These are phyloP conservation scores for Saturnispora kantuleensis DNA, from an alignment of 805 yeast species.

Conservation along the genomic window DNA sequence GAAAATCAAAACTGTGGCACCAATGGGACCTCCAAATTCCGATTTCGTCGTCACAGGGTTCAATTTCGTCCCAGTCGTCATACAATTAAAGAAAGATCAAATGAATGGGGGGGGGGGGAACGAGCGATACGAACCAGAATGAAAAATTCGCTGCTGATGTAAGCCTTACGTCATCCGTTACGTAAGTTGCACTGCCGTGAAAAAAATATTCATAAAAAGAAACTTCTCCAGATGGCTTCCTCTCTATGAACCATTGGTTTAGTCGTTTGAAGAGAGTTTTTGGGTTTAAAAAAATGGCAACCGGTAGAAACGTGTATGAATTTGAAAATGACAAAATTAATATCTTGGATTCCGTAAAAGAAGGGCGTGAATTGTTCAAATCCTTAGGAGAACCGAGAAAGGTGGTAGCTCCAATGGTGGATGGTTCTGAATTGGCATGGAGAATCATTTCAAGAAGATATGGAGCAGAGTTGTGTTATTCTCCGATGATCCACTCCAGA, in stretches of 20 bases:
- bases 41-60: slow-evolving; percentile 65
- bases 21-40: slow-evolving; percentile 74
- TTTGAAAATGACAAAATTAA: slow-evolving; percentile 16
- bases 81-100: neutral
- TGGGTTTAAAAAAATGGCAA: neutral
- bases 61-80: slow-evolving; percentile 19
- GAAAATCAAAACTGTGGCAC: slow-evolving; percentile 56
- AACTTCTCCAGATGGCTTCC: neutral
- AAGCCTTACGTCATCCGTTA: too few species aligned
- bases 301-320: neutral
- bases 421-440: slow-evolving; percentile 95
- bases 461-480: slow-evolving; percentile 90
- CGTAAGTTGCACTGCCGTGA: too few species aligned
- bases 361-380: slow-evolving; percentile 64
- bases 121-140: too few species aligned
- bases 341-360: slow-evolving; percentile 8
- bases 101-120: too few species aligned
- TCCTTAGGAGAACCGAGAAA: slow-evolving; percentile 66
- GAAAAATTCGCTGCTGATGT: too few species aligned
- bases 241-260: neutral
- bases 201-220: neutral
- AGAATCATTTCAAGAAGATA: slow-evolving; percentile 72
- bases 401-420: slow-evolving; percentile 98
- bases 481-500: slow-evolving; percentile 95
- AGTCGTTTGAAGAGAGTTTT: neutral